Percentiles rank a stretch among this genome's conserved stretches.
phyloP scores from a whole-genome alignment of 1,284 basidiomycete species.

The Neolentinus lepideus region DNA sequence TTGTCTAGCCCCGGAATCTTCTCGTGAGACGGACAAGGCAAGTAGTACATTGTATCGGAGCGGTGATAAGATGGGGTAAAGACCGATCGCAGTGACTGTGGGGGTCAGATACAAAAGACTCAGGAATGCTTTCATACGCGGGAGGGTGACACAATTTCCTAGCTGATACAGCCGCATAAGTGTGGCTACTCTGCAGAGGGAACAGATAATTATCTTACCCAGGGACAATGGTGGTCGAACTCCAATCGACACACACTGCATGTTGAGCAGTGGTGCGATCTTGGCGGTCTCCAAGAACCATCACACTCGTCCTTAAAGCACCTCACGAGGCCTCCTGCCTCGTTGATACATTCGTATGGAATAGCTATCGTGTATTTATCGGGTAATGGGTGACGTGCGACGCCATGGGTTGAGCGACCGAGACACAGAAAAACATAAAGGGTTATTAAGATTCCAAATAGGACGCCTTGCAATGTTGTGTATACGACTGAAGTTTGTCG shows the following conservation, averaged over 20 bases:
- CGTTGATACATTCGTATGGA: slow-evolving; percentile 35
- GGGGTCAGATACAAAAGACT: slow-evolving; percentile 29
- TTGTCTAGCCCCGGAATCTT: slow-evolving; percentile 24
- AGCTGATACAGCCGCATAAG: slow-evolving; percentile 23
- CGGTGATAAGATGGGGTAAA: slow-evolving; percentile 25
- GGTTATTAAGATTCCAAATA: slow-evolving; percentile 21
- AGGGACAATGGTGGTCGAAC: slow-evolving; percentile 52
- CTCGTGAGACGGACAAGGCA: slow-evolving; percentile 28
- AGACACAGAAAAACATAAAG: slow-evolving; percentile 30
- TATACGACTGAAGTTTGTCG: slow-evolving; percentile 23
- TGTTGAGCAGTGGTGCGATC: slow-evolving; percentile 43
- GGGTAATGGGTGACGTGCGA: slow-evolving; percentile 24
- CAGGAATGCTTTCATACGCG: slow-evolving; percentile 35
- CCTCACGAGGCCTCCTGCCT: slow-evolving; percentile 25
- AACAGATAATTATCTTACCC: slow-evolving; percentile 26
- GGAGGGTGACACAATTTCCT: slow-evolving; percentile 40
- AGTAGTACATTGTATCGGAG: slow-evolving; percentile 24
- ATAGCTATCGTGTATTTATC: slow-evolving; percentile 23
- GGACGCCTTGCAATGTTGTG: slow-evolving; percentile 19
- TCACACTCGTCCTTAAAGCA: slow-evolving; percentile 33
- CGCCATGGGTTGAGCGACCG: slow-evolving; percentile 25
- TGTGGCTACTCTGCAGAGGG: not conserved
- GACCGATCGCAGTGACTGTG: slow-evolving; percentile 22
- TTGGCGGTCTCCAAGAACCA: slow-evolving; percentile 42
- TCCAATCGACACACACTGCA: slow-evolving; percentile 42